Evolutionary conservation across 2,329 filamentous ascomycete genomes (phyloP).

Genomic region (Elsinoe necatrix): DNA sequence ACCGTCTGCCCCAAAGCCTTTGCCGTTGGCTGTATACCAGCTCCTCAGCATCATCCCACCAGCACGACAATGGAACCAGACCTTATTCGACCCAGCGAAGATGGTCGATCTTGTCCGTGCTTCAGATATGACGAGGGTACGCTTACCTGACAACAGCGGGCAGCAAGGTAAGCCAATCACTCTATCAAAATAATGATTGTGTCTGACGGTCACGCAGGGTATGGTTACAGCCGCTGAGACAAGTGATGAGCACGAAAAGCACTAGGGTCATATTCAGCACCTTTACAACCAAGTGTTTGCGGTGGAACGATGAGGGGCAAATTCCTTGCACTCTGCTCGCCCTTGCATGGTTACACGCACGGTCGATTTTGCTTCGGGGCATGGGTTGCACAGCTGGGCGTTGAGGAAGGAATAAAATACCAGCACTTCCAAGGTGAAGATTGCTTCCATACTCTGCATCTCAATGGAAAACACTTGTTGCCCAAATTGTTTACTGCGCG

Average conservation of each 20-base stretch:
- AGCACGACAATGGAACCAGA: constrained; percentile 59
- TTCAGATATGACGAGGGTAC: constrained; percentile 43
- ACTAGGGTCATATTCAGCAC: not conserved
- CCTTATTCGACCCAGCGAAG: constrained; percentile 59
- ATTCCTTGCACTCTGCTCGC: not conserved
- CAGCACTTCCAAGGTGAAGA: constrained; percentile 1
- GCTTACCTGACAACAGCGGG: not conserved
- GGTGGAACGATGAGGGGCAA: not conserved
- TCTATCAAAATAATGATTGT: not conserved
- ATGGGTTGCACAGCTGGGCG: not conserved
- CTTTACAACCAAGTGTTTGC: not conserved
- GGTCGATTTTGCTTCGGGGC: not conserved
- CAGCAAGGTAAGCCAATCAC: constrained; percentile 15
- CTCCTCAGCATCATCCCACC: constrained; percentile 64
- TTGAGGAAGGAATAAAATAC: constrained; percentile 1
- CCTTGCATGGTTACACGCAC: constrained; percentile 12
- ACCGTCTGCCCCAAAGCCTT: constrained; percentile 21
- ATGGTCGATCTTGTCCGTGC: constrained; percentile 66
- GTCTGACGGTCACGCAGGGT: not conserved
- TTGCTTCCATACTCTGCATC: not conserved
- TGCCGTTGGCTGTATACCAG: constrained; percentile 29
- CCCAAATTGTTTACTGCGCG: not conserved
- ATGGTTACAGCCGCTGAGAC: not conserved
- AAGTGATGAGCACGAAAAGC: not conserved
- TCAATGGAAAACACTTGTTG: not conserved